Evolutionary conservation across 1,284 basidiomycete species (phyloP), one percentile per base, ranked within the genome.

Genomic region (Calocybe gambosa): DNA sequence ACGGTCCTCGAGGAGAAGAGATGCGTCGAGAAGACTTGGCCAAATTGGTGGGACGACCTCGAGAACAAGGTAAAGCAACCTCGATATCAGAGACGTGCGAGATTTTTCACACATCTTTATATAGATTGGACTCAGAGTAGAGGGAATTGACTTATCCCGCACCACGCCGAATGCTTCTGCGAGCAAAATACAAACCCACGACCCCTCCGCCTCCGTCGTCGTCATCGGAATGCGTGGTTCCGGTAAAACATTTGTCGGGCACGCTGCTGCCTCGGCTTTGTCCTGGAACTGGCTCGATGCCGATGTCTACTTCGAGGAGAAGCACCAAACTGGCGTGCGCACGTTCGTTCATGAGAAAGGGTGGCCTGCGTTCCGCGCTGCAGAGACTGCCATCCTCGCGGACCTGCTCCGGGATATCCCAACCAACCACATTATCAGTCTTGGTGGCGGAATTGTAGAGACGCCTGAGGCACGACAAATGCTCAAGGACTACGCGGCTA

Each of bases 11-110:
- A 97, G 61, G 95, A 99, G 71, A 97, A 96, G 69, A 77, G 95
- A 45, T 98, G 95, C 60, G 95, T 99, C 18, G 95, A 97, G 68
- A 99, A 99, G 78, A 99, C 96, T 0, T 99, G 95, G 95, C 95
- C 96, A 1, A 93, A 94, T 62, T 99, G 94, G 90, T 99, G 95
- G 93, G 96, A 99, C 61, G 96, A 98, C 65, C 74, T 99, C 18
- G 81, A 91, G 62, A 92, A 90, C 70, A 94, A 93, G 78, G 89
- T 89, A n/a, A 40, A 12, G 71, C 52, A 15, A 2, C 26, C 36
- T 3, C 5, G 18, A 29, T 21, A 28, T 26, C 25, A n/a, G n/a
- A 39, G 43, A 7, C 29, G 38, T 36, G 19, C 31, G 42, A 9
- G 18, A 42, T 15, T 19, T 34, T 38, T 31, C 28, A 33, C 42